Conservation (phyloP, 257 asterid genomes). For the Ophiorrhiza pumila region DNA sequence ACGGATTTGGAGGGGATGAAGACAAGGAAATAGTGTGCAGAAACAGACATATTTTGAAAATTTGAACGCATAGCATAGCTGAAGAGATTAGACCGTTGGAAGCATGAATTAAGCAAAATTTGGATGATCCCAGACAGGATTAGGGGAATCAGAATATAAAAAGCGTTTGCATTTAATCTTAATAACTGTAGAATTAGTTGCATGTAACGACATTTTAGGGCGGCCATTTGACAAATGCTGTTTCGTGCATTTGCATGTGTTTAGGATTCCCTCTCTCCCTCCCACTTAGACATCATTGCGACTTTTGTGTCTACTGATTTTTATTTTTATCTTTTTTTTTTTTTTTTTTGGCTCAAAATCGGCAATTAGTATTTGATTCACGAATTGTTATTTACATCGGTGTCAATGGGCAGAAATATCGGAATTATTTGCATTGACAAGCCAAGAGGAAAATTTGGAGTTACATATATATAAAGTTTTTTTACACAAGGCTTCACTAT, state of each 20-base stretch:
- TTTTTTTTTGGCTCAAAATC: too few species aligned
- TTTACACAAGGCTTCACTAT: too few species aligned
- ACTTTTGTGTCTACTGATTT: too few species aligned
- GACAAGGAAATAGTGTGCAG: constrained; percentile 26
- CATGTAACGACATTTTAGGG: not conserved
- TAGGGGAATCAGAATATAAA: not conserved
- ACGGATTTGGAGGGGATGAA: constrained; percentile 25
- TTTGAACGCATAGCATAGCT: constrained; percentile 22
- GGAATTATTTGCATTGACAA: too few species aligned
- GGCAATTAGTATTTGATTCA: too few species aligned
- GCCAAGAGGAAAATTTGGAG: too few species aligned
- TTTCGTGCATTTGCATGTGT: not conserved
- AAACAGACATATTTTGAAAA: constrained; percentile 23
- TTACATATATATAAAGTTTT: too few species aligned
- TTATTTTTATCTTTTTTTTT: too few species aligned
- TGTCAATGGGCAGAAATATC: too few species aligned
- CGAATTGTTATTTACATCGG: too few species aligned
- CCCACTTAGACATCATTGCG: too few species aligned
- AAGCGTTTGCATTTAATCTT: not conserved
- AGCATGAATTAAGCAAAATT: constrained; percentile 12
- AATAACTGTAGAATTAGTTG: constrained; percentile 7
- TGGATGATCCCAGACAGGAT: constrained; percentile 2
- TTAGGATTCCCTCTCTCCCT: not conserved
- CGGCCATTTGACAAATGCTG: not conserved
- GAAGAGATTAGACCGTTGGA: constrained; percentile 33